Base-by-base conservation (phyloP, 495 filamentous ascomycete genomes). In the Penicillium waksmanii region DNA sequence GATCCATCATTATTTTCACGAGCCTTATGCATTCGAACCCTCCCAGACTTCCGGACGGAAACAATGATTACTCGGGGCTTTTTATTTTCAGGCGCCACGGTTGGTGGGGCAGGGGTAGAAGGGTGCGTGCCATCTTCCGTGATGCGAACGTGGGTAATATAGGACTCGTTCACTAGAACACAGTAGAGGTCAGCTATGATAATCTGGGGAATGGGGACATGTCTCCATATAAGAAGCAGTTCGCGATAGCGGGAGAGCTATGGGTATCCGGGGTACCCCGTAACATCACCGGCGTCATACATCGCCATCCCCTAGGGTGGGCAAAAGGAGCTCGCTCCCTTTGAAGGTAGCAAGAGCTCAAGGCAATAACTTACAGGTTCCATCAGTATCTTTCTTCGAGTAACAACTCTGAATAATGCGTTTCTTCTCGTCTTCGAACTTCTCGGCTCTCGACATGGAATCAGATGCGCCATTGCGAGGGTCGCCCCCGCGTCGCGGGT, bases 111-210 rank as follows among this genome's bases (percentile, higher is more conserved):
- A 49, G 94, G 93, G n/a, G 81, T 77, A 3, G 92, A 90, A n/a
- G 95, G 93, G 70, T 90, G 88, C 17, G 84, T 80, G 44, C 85
- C 85, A 79, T 92, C 96, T 77, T 98, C 95, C 46, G 82, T 84
- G 63, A 98, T 89, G 61, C 87, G 85, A 59, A 98, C 92, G 71
- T 98, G 95, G 8, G 93, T 98, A 62, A 98, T 98, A 78, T 98
- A 98, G 51, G 92, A 96, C 75, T 98, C 95, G 58, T 87, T 80
- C 61, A 90, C 93, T 96, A 66, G 25, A 23, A 27, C 23, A 38
- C 12, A 51, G 51, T 19, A 35, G 51, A 42, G 56, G 58, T 73
- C 27, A 73, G 62, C 44, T n/a, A 13, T 27, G 9, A 44, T 12
- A 19, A 10, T 12, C 23, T 27, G 11, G 23, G 21, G 5, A 19